Base-by-base conservation (phyloP, 768 basidiomycete species). In the Asterophora parasitica region DNA sequence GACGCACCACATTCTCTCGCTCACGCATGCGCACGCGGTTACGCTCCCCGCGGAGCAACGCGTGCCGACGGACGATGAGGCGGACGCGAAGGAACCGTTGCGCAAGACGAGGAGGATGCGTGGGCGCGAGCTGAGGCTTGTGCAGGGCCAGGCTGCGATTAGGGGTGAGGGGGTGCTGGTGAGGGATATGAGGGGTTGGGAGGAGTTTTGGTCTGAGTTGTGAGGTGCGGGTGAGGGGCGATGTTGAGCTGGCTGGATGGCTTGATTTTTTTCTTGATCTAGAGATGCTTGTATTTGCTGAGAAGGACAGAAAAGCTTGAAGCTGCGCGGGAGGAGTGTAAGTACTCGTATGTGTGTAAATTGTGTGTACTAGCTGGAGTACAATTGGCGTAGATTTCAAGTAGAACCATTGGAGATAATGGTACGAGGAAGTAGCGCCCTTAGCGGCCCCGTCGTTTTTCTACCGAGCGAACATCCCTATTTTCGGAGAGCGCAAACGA, bases 71-170 rank as follows among this genome's bases (percentile, higher is more conserved):
- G 91, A 94, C 58, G 86, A 88, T 45, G 92, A 95, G 63, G 65
- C 79, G 31, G 92, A 96, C 58, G 58, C 53, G 4, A 66, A 58
- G 8, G 77, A 89, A 41, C 83, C 84, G 3, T 72, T 83, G 56
- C 73, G 92, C 50, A 78, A 73, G 56, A 75, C 78, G 2, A 74
- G 74, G 51, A 74, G 93, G 44, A 92, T 95, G 88, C 77, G 84
- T 32, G 85, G 83, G 19, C 73, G 94, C 47, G 95, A 99, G 64
- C 68, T 99, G 48, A 78, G 86, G 46, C 72, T 98, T 17, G 71
- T 99, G 1, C 87, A 89, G 57, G 83, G 83, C 8, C 83, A 88
- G 58, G 77, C 80, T 51, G 69, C 89, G 23, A 78, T 91, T 40
- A 70, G 82, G 27, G 76, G 75, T 6, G 49, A 61, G 8, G 68